A percentile compares a stretch with the other conserved stretches of the same genome.
phyloP scores from a whole-genome alignment of 495 filamentous ascomycete species.

The Penicillium simplicissimum region DNA sequence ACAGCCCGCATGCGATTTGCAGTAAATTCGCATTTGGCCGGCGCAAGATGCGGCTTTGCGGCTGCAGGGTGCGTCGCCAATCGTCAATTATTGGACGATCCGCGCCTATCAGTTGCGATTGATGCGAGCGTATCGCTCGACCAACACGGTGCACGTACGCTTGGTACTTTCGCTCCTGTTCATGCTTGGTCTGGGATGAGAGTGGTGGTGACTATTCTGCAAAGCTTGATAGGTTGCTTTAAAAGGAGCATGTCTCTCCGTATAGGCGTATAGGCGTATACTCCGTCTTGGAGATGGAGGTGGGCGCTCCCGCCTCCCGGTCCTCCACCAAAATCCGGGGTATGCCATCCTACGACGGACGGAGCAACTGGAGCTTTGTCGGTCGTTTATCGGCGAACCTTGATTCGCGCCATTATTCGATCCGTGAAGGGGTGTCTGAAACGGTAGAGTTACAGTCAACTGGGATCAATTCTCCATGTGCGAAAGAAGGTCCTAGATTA shows the following conservation, averaged over 20 bases:
- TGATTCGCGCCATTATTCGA: constrained; percentile 3
- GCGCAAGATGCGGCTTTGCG: constrained; percentile 23
- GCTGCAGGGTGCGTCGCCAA: constrained; percentile 24
- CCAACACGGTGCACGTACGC: not conserved
- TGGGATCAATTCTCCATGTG: no score
- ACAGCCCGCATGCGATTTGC: constrained; percentile 2
- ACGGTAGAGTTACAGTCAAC: not conserved
- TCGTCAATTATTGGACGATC: constrained; percentile 27
- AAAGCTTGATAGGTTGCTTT: not conserved
- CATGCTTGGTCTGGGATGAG: not conserved
- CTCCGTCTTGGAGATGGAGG: not conserved
- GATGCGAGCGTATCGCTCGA: not conserved
- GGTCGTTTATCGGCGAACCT: constrained; percentile 13
- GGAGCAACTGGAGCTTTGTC: not conserved
- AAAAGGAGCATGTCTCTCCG: not conserved
- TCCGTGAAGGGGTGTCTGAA: not conserved
- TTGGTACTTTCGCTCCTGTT: not conserved
- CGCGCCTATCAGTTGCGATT: constrained; percentile 25
- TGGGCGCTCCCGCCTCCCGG: constrained; percentile 2
- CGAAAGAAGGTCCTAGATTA: no score
- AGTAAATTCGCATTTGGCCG: constrained; percentile 14
- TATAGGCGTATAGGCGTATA: not conserved
- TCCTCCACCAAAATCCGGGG: constrained; percentile 14
- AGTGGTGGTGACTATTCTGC: not conserved
- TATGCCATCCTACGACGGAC: not conserved